Base-by-base conservation (phyloP, 2,329 filamentous ascomycete genomes). In the Whalleya microplaca region DNA sequence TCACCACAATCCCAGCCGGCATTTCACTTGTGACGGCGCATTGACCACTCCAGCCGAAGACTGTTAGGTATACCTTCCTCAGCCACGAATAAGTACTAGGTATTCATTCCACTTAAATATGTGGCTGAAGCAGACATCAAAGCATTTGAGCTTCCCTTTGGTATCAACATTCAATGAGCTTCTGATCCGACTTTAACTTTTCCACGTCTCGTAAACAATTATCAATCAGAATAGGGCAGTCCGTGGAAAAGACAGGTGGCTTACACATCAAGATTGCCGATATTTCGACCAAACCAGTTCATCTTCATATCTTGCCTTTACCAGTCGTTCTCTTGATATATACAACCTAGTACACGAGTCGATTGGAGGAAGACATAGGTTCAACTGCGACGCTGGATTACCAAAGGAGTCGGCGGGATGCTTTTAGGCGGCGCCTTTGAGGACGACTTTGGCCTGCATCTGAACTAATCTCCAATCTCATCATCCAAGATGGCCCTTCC, bases 401-500 rank as follows among this genome's bases (percentile, higher is more conserved):
- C 4, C 10, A 14, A 16, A 37, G 32, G 32, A 3, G 32, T 16
- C 14, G 32, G 32, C 3, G 32, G 14, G 23, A 27, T 9, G 23
- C 9, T 27, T 9, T 9, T 4, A 27, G 23, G 23, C 4, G 14
- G 32, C 14, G 32, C 32, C 14, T 37, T 7, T 14, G 32, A 3
- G 14, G 32, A 37, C 32, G 8, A 37, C 32, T 37, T 5, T 12
- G 14, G 14, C 32, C 32, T 37, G 32, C 32, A 37, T 37, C 32
- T 37, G 14, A 14, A 37, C 3, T 37, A 37, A 37, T 50, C 10
- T 37, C 46, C 19, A n/a, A 20, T 23, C 9, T 46, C n/a, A 45
- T 19, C 21, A 14, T 44, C 6, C 54, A 66, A 51, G 45, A 88
- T 88, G 85, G 76, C 82, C 23, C 73, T 81, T 60, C 85, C 84